Base-by-base conservation (phyloP, 192 early-diverging fungal species). In the Phycomyces nitens region DNA sequence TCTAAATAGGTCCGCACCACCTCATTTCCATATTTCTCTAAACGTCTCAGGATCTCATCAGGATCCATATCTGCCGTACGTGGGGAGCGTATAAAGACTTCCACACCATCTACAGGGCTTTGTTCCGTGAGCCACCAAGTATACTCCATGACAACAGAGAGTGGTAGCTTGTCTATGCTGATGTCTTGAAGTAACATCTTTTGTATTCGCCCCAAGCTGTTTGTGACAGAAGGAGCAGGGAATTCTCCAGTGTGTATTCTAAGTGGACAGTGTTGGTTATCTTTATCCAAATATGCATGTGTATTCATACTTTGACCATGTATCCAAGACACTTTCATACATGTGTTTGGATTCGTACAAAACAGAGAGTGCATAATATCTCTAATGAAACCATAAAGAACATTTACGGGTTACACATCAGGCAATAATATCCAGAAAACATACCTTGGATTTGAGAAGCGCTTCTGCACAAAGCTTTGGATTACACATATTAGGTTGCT, bases 331-430 rank as follows among this genome's bases (percentile, higher is more conserved):
- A 21, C 82, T 76, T 39, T 73, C 60, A 20, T 62, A 69, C 53
- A 77, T 61, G 39, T 74, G 73, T 12, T 73, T 77, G 1, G 64
- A 53, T 75, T 88, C 84, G 53, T 84, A 84, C 21, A 90, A 77
- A 0, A 89, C 56, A 9, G 76, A 79, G 0, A 90, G 67, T 7
- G 82, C 82, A 67, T 87, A 90, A 64, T 80, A 81, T 61, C 79
- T 77, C 79, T 82, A 70, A 11, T 29, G 8, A 43, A 42, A 27
- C 15, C 34, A 42, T 40, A n/a, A 7, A 43, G 27, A 23, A 39
- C 3, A 38, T 18, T 4, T n/a, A 27, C 42, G 20, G 53, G 24
- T 27, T 20, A n/a, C 9, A 39, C 15, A 60, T 65, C 49, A 42
- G 9, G 5, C 16, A 26, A 11, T 23, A 38, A 34, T 29, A 11